These are phyloP conservation scores for Verbascum thapsus DNA, from an alignment of 257 asterid species.

Conservation along the genomic window DNA sequence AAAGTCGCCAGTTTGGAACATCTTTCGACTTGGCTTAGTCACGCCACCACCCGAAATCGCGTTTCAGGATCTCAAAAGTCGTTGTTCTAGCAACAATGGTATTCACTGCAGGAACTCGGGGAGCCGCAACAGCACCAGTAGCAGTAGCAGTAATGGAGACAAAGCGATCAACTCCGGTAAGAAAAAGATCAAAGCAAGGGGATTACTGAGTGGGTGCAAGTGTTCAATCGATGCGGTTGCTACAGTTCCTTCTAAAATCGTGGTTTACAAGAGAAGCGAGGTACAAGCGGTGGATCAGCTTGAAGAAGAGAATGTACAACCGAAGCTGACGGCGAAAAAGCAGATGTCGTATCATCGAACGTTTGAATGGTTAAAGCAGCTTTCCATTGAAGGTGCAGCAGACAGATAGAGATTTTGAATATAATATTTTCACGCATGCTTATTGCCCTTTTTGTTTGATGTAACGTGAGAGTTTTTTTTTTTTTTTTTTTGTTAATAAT, in stretches of 20 bases:
- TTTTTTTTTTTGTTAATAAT: slow-evolving; percentile 13
- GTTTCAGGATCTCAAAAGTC: slow-evolving; percentile 40
- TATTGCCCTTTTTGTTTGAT: slow-evolving; percentile 25
- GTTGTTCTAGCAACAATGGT: slow-evolving; percentile 27
- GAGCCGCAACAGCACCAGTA: slow-evolving; percentile 37
- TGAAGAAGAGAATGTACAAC: not conserved
- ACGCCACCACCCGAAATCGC: slow-evolving; percentile 44
- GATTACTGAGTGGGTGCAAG: slow-evolving; percentile 42
- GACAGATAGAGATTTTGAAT: slow-evolving; percentile 37
- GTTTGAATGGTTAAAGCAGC: slow-evolving; percentile 92
- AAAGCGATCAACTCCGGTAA: slow-evolving; percentile 1
- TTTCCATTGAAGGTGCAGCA: slow-evolving; percentile 58
- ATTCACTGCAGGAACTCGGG: slow-evolving; percentile 7
- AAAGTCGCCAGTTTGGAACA: slow-evolving; percentile 51
- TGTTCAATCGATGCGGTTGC: slow-evolving; percentile 43
- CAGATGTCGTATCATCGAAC: slow-evolving; percentile 77
- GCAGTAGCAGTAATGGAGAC: not conserved
- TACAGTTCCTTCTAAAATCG: slow-evolving; percentile 2
- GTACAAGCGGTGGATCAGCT: not conserved
- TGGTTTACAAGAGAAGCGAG: slow-evolving; percentile 21
- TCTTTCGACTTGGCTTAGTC: slow-evolving; percentile 26
- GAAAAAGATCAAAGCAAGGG: slow-evolving; percentile 33
- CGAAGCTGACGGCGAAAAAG: slow-evolving; percentile 27
- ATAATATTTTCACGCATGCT: slow-evolving; percentile 38
- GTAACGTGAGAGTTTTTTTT: slow-evolving; percentile 23